Conservation (phyloP, 169 alveolate genomes). For the Plasmodium ovale region DNA sequence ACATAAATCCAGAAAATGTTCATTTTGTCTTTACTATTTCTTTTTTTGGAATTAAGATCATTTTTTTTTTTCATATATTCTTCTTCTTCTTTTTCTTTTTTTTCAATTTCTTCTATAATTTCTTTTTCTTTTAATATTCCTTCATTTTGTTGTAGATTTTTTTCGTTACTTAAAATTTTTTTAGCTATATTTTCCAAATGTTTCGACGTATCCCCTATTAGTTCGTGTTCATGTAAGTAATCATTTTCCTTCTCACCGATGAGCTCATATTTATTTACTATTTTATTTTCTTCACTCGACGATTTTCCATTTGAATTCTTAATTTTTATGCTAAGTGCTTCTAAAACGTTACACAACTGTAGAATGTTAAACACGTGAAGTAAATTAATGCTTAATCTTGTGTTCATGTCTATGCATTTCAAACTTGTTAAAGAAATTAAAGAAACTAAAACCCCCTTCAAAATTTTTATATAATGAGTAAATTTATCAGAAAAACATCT, state of each 20-base stretch:
- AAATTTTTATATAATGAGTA: conserved; percentile 32
- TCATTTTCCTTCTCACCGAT: conserved; percentile 45
- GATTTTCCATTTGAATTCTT: conserved; percentile 20
- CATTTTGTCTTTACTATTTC: not conserved
- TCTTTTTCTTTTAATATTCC: conserved; percentile 74
- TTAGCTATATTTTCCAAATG: conserved; percentile 66
- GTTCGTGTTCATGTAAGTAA: conserved; percentile 15
- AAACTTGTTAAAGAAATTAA: conserved; percentile 44
- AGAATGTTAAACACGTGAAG: conserved; percentile 52
- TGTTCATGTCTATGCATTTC: conserved; percentile 41
- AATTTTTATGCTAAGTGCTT: conserved; percentile 1
- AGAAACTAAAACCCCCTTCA: conserved; percentile 12
- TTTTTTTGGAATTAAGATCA: conserved; percentile 26
- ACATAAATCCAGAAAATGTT: conserved; percentile 34
- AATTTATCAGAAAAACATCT: conserved; percentile 33
- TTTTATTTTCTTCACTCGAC: not conserved
- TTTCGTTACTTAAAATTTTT: conserved; percentile 31
- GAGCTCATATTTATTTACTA: conserved; percentile 46
- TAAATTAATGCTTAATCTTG: conserved; percentile 46
- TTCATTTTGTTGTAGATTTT: conserved; percentile 40
- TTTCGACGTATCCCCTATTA: conserved; percentile 65
- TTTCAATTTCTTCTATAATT: conserved; percentile 58
- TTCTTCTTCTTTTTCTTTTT: conserved; percentile 75
- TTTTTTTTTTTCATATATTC: conserved; percentile 69
- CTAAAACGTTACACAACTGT: conserved; percentile 62